Conservation (phyloP, 257 asterid genomes). For the Vinca minor region DNA sequence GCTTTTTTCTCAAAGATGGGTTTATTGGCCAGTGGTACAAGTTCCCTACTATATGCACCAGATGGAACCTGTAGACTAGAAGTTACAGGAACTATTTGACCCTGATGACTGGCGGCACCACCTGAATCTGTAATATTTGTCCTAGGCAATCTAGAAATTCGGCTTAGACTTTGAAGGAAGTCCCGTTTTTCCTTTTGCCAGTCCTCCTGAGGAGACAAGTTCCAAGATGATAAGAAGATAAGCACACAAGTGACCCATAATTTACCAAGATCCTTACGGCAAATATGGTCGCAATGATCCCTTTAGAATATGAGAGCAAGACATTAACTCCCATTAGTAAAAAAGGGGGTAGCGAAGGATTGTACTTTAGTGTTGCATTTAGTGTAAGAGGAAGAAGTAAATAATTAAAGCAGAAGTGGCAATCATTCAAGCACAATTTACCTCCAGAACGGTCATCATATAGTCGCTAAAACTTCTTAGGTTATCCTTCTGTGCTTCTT, state of each 20-base stretch:
- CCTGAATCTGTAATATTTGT: slow-evolving; percentile 44
- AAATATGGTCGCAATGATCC: neutral
- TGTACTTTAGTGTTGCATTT: neutral
- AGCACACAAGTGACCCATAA: neutral
- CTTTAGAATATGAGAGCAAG: neutral
- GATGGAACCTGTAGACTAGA: slow-evolving; percentile 58
- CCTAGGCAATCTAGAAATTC: slow-evolving; percentile 78
- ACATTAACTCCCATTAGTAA: neutral
- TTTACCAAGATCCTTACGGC: neutral
- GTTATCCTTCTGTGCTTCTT: slow-evolving; percentile 94
- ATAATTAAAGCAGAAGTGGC: neutral
- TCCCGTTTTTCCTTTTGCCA: slow-evolving; percentile 89
- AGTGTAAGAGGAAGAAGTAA: neutral
- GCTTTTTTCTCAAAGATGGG: slow-evolving; percentile 70
- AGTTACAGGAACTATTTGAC: slow-evolving; percentile 54
- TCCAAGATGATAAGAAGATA: slow-evolving; percentile 6
- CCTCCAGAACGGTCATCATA: slow-evolving; percentile 96
- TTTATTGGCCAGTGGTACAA: slow-evolving; percentile 47
- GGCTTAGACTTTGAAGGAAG: slow-evolving; percentile 80
- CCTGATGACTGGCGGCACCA: slow-evolving; percentile 42
- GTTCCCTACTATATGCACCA: slow-evolving; percentile 47
- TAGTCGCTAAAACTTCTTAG: slow-evolving; percentile 75
- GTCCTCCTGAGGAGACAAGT: slow-evolving; percentile 61
- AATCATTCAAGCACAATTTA: slow-evolving; percentile 23
- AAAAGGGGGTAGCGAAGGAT: neutral